Evolutionary conservation across 2,329 filamentous ascomycete species (phyloP).

Genomic region (Phyllosticta capitalensis): DNA sequence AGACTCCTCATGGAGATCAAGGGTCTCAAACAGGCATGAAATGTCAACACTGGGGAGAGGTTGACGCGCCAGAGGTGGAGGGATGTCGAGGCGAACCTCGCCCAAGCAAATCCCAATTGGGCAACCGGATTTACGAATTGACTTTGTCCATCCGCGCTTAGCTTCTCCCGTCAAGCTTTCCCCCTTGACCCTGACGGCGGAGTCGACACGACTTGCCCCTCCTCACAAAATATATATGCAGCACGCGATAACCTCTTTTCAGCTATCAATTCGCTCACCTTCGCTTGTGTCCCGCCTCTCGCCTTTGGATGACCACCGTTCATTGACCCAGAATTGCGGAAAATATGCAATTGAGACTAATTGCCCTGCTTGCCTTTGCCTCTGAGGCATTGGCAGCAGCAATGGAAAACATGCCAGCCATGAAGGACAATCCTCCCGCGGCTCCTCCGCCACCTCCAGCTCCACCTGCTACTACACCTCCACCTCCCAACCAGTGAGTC

Average conservation of each 20-base stretch:
- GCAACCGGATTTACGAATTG: neutral
- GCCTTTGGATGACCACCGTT: neutral
- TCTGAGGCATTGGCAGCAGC: conserved; percentile 14
- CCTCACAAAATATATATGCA: neutral
- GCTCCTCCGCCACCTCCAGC: neutral
- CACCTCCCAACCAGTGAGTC: neutral
- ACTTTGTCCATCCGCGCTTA: neutral
- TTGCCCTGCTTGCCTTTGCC: conserved; percentile 22
- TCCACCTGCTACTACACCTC: neutral
- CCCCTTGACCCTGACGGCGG: neutral
- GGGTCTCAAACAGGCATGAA: neutral
- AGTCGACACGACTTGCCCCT: neutral
- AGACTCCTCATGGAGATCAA: neutral
- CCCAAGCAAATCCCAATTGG: neutral
- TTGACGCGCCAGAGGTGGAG: neutral
- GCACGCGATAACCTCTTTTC: neutral
- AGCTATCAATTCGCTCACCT: neutral
- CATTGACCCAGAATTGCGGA: neutral
- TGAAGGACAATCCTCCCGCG: neutral
- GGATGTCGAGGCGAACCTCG: neutral
- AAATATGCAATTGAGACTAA: conserved; percentile 24
- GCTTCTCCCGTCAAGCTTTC: neutral
- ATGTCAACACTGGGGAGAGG: neutral
- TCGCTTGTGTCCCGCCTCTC: neutral
- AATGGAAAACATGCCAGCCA: neutral